A percentile compares a stretch with the other conserved stretches of the same genome.
These are phyloP conservation scores for Herpetospermum pedunculosum DNA, from an alignment of 306 rosid genomes.

Conservation along the genomic window DNA sequence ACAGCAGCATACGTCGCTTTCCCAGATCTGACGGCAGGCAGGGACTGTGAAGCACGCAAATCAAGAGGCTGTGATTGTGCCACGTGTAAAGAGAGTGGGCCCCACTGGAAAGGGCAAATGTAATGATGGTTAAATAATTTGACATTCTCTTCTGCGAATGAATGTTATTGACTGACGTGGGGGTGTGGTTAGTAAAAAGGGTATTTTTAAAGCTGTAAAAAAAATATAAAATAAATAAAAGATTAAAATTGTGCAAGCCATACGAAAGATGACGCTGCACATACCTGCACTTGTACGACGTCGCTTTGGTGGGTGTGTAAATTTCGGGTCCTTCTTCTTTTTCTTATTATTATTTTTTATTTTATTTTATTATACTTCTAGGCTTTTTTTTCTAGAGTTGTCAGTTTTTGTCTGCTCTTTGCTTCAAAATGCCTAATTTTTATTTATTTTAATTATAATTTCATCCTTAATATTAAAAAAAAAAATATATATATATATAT, in stretches of 20 bases:
- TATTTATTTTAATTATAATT: no score
- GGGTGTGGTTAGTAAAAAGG: background rate
- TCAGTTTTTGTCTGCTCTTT: conserved; percentile 1
- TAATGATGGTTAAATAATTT: conserved; percentile 9
- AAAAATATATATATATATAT: no score
- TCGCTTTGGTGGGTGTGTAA: background rate
- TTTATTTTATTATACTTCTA: background rate
- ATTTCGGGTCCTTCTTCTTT: no score
- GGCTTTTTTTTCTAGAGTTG: background rate
- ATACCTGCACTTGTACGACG: background rate
- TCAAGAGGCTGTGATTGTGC: background rate
- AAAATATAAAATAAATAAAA: background rate
- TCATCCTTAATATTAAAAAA: no score
- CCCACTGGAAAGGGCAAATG: background rate
- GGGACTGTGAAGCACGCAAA: background rate
- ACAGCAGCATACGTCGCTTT: background rate
- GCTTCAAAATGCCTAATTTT: background rate
- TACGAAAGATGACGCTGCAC: background rate
- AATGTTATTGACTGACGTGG: conserved; percentile 3
- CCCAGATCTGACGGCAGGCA: conserved; percentile 5
- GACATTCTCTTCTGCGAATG: conserved; percentile 1
- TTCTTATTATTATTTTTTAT: no score
- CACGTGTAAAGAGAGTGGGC: background rate
- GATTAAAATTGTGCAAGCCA: background rate
- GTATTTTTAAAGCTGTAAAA: background rate